phyloP scores from a whole-genome alignment of 257 asterid genomes.

The Capsicum rhomboideum region DNA sequence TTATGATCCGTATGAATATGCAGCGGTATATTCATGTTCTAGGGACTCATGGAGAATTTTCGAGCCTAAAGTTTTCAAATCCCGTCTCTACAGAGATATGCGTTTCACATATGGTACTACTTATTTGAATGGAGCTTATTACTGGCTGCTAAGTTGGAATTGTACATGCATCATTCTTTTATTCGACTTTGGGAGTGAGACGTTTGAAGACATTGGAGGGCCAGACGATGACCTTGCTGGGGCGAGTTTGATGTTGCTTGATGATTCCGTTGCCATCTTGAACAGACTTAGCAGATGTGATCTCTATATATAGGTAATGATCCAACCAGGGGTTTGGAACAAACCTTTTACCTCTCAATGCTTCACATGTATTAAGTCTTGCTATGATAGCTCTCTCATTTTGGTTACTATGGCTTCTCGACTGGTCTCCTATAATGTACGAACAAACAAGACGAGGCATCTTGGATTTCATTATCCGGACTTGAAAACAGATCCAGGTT shows the following conservation, averaged over 20 bases:
- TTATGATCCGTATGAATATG: neutral
- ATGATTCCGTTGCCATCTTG: neutral
- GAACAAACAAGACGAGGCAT: no score
- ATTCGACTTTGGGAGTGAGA: neutral
- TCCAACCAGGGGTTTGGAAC: neutral
- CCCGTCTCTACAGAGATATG: neutral
- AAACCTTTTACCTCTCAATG: neutral
- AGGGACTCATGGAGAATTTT: neutral
- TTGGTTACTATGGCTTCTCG: no score
- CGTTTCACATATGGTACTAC: neutral
- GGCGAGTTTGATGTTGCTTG: neutral
- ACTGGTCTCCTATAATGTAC: no score
- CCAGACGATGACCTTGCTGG: neutral
- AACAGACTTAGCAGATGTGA: no score
- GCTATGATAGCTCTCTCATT: neutral
- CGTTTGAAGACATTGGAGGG: neutral
- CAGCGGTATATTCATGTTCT: neutral
- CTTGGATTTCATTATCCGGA: no score
- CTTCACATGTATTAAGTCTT: neutral
- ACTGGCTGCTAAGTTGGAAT: neutral
- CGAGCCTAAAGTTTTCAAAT: neutral
- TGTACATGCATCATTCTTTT: no score
- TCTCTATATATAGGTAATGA: neutral
- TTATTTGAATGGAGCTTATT: neutral
- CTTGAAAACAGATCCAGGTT: no score